These are phyloP conservation scores for Phytophthora capsici DNA, from an alignment of 352 stramenopile species.

Conservation along the genomic window DNA sequence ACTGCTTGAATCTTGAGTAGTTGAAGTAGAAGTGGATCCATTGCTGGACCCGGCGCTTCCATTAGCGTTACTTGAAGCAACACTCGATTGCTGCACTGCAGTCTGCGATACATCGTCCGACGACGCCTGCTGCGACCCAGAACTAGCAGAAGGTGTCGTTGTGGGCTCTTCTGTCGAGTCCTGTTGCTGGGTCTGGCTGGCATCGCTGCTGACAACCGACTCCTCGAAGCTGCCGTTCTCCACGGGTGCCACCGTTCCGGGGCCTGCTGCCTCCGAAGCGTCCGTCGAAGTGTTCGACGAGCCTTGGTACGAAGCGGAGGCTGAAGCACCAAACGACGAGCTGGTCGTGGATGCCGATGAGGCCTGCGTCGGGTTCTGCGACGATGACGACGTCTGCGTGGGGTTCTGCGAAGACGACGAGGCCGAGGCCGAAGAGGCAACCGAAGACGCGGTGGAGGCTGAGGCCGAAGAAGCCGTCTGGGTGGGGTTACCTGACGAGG, in stretches of 20 bases:
- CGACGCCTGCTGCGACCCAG: conserved; percentile 2
- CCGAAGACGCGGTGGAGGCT: background rate
- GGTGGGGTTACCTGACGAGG: background rate
- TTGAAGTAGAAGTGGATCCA: too few relatives aligned
- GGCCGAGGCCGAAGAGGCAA: background rate
- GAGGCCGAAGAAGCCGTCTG: background rate
- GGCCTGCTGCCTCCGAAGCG: background rate
- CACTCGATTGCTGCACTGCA: conserved; percentile 20
- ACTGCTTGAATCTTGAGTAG: too few relatives aligned
- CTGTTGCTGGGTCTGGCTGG: conserved; percentile 13
- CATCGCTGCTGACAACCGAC: conserved; percentile 6
- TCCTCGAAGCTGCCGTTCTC: conserved; percentile 23
- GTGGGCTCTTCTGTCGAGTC: conserved; percentile 2
- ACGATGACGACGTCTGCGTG: conserved; percentile 1
- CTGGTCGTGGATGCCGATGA: conserved; percentile 8
- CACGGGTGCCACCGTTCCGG: conserved; percentile 19
- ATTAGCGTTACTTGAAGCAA: conserved; percentile 13
- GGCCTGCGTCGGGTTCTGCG: conserved; percentile 9
- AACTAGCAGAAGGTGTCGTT: conserved; percentile 4
- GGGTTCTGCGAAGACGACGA: conserved; percentile 3
- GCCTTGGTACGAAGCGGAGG: conserved; percentile 4
- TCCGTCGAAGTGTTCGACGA: conserved; percentile 17
- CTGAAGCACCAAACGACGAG: background rate
- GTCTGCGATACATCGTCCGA: conserved; percentile 19
- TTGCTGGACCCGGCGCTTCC: background rate